Conservation (phyloP, 2,329 filamentous ascomycete species). For the Dactylellina parvicollis region DNA sequence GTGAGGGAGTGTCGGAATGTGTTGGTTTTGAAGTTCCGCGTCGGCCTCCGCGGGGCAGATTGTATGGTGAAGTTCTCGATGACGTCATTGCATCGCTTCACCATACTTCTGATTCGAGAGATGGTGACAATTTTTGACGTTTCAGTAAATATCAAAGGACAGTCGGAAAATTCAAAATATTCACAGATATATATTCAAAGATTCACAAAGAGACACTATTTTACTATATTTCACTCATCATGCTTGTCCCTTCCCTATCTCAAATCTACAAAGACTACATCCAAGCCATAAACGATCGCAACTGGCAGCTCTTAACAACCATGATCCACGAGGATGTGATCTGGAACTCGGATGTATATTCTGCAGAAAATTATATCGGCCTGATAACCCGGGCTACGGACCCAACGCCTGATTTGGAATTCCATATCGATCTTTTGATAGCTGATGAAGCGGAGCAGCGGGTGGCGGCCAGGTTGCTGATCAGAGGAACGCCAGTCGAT, state of each 20-base stretch:
- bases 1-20: background rate
- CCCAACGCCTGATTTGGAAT: slow-evolving; percentile 37
- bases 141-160: too few species aligned
- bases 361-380: slow-evolving; percentile 34
- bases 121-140: too few species aligned
- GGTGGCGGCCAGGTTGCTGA: slow-evolving; percentile 25
- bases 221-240: too few species aligned
- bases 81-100: background rate
- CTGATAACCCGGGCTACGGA: slow-evolving; percentile 36
- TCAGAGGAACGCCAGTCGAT: slow-evolving; percentile 27
- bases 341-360: slow-evolving; percentile 32
- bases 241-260: background rate
- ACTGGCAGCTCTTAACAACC: slow-evolving; percentile 29
- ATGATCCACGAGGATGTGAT: slow-evolving; percentile 29
- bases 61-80: background rate
- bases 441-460: slow-evolving; percentile 25
- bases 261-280: slow-evolving; percentile 44
- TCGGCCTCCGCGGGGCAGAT: background rate
- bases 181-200: too few species aligned
- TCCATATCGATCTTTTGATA: slow-evolving; percentile 30
- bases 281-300: slow-evolving; percentile 37
- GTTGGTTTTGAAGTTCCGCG: background rate
- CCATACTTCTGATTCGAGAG: too few species aligned
- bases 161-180: too few species aligned
- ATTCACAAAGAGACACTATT: too few species aligned